phyloP scores from a whole-genome alignment of 306 rosid species.

The Inga laurina region DNA sequence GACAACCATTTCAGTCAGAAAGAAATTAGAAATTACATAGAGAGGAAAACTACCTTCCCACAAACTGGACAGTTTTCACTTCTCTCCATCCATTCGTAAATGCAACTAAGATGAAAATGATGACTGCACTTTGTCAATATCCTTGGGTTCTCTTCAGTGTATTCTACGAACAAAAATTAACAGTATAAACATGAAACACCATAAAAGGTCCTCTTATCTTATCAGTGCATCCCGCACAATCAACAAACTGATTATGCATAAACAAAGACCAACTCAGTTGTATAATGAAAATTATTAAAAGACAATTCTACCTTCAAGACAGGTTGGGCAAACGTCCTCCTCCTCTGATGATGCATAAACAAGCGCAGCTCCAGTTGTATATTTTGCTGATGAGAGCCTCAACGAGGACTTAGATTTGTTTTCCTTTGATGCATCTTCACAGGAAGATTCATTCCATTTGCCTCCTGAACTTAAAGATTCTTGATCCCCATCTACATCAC shows the following conservation, averaged over 20 bases:
- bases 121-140: constrained; percentile 89
- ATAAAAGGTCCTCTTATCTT: constrained; percentile 8
- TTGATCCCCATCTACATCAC: constrained; percentile 63
- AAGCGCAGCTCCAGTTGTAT: constrained; percentile 46
- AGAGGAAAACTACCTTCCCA: constrained; percentile 77
- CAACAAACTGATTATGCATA: constrained; percentile 42
- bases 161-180: constrained; percentile 55
- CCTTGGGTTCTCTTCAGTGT: constrained; percentile 88
- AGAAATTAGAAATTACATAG: constrained; percentile 18
- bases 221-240: constrained; percentile 16
- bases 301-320: constrained; percentile 79
- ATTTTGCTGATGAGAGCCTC: constrained; percentile 67
- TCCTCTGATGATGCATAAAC: constrained; percentile 76
- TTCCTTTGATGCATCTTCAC: constrained; percentile 78
- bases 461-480: constrained; percentile 58
- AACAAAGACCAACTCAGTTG: constrained; percentile 38
- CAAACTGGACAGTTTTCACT: constrained; percentile 98
- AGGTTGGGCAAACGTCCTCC: constrained; percentile 96
- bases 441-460: constrained; percentile 67
- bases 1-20: constrained; percentile 5
- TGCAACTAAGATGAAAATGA: constrained; percentile 98
- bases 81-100: constrained; percentile 99
- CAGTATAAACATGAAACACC: constrained; percentile 28
- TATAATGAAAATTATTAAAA: constrained; percentile 15
- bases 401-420: constrained; percentile 59